Percentiles rank a stretch among this genome's conserved stretches.
Evolutionary conservation across 2,329 filamentous ascomycete species (phyloP).

Genomic region (Lecanosticta acicola): DNA sequence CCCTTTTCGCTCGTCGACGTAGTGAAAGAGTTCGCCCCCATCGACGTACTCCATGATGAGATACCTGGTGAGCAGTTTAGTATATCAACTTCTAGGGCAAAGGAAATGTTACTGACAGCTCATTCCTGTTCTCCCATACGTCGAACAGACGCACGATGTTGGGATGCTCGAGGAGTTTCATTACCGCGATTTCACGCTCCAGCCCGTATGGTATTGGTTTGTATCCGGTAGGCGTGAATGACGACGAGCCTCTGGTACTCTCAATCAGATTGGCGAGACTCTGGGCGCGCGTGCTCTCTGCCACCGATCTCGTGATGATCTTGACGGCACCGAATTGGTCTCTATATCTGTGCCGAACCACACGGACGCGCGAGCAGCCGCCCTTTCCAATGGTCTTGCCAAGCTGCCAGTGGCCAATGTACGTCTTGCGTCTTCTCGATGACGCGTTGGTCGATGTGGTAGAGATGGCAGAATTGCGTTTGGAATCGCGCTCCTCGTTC

Average conservation of each 20-base stretch:
- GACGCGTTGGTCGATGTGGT: conserved; percentile 52
- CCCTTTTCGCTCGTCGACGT: conserved; percentile 69
- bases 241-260: conserved; percentile 50
- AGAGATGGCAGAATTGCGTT: conserved; percentile 50
- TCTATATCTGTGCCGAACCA: conserved; percentile 72
- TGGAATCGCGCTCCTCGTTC: conserved; percentile 43
- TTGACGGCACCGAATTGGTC: conserved; percentile 85
- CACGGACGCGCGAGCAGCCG: conserved; percentile 78
- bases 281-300: conserved; percentile 73
- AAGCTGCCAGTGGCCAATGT: conserved; percentile 90
- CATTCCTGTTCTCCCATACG: conserved; percentile 94
- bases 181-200: conserved; percentile 90
- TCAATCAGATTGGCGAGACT: conserved; percentile 79
- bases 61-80: conserved; percentile 55
- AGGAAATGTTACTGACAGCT: conserved; percentile 62
- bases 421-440: conserved; percentile 51
- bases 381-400: conserved; percentile 86
- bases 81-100: conserved; percentile 19
- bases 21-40: conserved; percentile 77
- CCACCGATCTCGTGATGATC: conserved; percentile 78
- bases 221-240: conserved; percentile 21
- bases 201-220: conserved; percentile 65
- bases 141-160: conserved; percentile 94
- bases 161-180: conserved; percentile 91
- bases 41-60: conserved; percentile 90